Evolutionary conservation across 2,329 filamentous ascomycete genomes (phyloP).

Genomic region (Raffaelea arxii): DNA sequence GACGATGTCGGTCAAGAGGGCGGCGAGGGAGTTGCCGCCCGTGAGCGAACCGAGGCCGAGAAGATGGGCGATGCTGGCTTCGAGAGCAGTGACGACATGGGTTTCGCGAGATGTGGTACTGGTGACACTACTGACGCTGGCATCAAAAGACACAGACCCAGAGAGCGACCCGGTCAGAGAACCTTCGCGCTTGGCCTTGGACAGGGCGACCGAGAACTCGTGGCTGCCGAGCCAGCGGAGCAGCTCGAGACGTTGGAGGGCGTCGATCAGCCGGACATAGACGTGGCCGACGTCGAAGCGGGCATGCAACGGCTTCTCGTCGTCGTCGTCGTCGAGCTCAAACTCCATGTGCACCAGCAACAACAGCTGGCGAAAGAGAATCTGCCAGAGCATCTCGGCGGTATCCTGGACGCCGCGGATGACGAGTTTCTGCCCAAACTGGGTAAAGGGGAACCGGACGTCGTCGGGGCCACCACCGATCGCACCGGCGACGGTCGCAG

Average conservation of each 20-base stretch:
- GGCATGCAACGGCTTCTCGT: slow-evolving; percentile 53
- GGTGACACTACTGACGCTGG: too few relatives aligned
- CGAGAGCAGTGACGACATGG: slow-evolving; percentile 46
- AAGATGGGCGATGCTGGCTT: slow-evolving; percentile 52
- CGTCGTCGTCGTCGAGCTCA: slow-evolving; percentile 66
- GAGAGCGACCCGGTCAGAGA: slow-evolving; percentile 21
- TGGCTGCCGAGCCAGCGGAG: slow-evolving; percentile 57
- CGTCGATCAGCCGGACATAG: slow-evolving; percentile 59
- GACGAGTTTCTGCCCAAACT: slow-evolving; percentile 66
- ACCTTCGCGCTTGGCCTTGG: slow-evolving; percentile 27
- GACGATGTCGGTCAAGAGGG: slow-evolving; percentile 56
- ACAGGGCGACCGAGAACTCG: slow-evolving; percentile 41
- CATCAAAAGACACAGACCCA: slow-evolving; percentile 16
- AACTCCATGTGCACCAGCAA: slow-evolving; percentile 80
- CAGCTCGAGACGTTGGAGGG: slow-evolving; percentile 66
- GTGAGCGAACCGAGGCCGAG: slow-evolving; percentile 51
- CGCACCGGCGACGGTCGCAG: neutral
- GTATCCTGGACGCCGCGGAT: slow-evolving; percentile 73
- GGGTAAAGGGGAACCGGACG: slow-evolving; percentile 49
- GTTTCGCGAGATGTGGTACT: too few relatives aligned
- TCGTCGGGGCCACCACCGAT: slow-evolving; percentile 34
- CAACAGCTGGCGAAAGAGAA: slow-evolving; percentile 74
- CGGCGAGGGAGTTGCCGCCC: slow-evolving; percentile 41
- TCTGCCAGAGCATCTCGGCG: slow-evolving; percentile 59
- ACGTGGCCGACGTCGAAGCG: slow-evolving; percentile 58